These are phyloP conservation scores for Rosa multiflora DNA, from an alignment of 306 rosid genomes.

Conservation along the genomic window DNA sequence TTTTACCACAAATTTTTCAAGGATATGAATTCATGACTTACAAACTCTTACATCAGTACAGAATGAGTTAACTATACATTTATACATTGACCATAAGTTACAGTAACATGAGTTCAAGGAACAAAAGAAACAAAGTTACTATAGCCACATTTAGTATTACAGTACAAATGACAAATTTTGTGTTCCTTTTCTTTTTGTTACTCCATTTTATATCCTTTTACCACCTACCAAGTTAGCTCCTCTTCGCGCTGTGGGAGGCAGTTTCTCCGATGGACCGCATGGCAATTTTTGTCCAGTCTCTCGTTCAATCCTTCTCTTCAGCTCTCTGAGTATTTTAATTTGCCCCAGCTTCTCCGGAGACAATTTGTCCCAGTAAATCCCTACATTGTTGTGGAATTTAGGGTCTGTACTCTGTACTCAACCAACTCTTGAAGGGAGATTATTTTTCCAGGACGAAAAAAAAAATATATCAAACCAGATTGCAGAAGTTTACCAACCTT, in stretches of 20 bases:
- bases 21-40: too few species aligned
- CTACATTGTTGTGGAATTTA: conserved; percentile 29
- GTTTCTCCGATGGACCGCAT: conserved; percentile 70
- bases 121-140: background rate
- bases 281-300: conserved; percentile 77
- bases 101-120: background rate
- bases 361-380: conserved; percentile 92
- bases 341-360: conserved; percentile 90
- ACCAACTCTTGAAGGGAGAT: background rate
- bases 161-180: background rate
- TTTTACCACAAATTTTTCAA: too few species aligned
- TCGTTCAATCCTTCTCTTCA: conserved; percentile 62
- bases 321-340: conserved; percentile 77
- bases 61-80: background rate
- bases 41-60: background rate
- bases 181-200: background rate
- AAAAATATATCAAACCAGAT: conserved; percentile 1
- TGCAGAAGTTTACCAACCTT: conserved; percentile 56
- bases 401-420: background rate
- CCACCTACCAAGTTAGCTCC: conserved; percentile 25
- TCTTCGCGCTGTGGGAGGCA: conserved; percentile 77
- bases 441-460: background rate
- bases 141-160: background rate
- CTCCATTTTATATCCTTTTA: background rate
- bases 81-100: background rate